Evolutionary conservation across 768 basidiomycete genomes (phyloP).

Genomic region (Termitomyces sp.): DNA sequence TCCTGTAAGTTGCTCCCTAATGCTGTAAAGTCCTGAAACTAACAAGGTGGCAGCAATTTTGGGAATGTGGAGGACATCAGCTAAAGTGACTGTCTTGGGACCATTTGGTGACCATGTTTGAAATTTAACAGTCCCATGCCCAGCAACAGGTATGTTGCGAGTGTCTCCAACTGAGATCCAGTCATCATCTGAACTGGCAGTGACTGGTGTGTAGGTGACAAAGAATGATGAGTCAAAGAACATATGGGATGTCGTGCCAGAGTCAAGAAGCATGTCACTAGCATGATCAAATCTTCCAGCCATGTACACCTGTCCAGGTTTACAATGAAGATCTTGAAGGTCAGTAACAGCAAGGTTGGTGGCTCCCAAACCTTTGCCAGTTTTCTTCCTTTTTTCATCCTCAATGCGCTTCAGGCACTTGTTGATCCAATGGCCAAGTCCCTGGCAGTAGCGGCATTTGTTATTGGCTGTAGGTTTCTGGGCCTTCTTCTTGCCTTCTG

Average conservation of each 20-base stretch:
- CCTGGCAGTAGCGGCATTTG: background rate
- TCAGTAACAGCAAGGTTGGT: background rate
- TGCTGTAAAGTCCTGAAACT: background rate
- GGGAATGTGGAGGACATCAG: background rate
- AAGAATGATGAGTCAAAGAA: background rate
- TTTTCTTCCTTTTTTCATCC: background rate
- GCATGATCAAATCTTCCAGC: background rate
- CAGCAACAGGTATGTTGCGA: background rate
- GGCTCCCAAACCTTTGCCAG: background rate
- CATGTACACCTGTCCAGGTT: background rate
- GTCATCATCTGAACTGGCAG: background rate
- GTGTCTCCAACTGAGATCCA: constrained; percentile 1
- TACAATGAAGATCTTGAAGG: background rate
- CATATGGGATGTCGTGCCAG: background rate
- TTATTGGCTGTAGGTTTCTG: background rate
- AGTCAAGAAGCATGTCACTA: background rate
- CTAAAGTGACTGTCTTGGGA: background rate
- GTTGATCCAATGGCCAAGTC: background rate
- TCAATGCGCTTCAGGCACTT: background rate
- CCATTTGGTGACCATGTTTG: background rate
- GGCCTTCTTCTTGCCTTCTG: background rate
- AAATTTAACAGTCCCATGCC: background rate
- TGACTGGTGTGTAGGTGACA: background rate
- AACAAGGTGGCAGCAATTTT: background rate
- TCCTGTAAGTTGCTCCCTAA: background rate